These are phyloP conservation scores for Sabuloglossum arenarium DNA, from an alignment of 495 filamentous ascomycete species.

Conservation along the genomic window DNA sequence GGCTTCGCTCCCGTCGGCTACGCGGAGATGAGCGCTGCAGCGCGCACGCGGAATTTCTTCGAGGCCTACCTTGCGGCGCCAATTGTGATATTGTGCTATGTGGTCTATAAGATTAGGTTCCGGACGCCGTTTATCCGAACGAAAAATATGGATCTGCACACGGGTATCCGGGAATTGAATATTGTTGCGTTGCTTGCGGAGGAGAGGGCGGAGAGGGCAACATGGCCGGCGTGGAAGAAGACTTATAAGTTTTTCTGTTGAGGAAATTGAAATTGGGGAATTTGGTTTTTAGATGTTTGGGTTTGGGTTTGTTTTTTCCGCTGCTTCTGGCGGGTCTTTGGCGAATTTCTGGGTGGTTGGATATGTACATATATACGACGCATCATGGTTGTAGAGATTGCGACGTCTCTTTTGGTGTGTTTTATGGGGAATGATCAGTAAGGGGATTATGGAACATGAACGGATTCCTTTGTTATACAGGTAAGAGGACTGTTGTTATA, in stretches of 20 bases:
- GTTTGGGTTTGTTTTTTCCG: neutral
- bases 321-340: neutral
- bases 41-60: constrained; percentile 47
- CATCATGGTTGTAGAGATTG: no score
- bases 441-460: no score
- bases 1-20: constrained; percentile 60
- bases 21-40: constrained; percentile 17
- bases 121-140: constrained; percentile 42
- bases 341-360: neutral
- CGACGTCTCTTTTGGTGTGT: no score
- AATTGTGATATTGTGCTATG: constrained; percentile 53
- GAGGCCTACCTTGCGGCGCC: constrained; percentile 61
- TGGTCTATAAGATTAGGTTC: constrained; percentile 62
- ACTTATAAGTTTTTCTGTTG: constrained; percentile 28
- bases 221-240: constrained; percentile 78
- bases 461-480: no score
- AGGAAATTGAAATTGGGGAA: neutral
- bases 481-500: no score
- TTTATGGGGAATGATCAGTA: no score
- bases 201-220: constrained; percentile 47
- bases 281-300: neutral
- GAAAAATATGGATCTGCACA: constrained; percentile 64
- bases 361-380: no score
- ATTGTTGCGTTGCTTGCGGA: constrained; percentile 50
- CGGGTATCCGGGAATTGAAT: constrained; percentile 78